Evolutionary conservation across 2,329 filamentous ascomycete genomes (phyloP), one percentile per base, ranked within the genome.

Genomic region (Paracoccidioides lutzii): DNA sequence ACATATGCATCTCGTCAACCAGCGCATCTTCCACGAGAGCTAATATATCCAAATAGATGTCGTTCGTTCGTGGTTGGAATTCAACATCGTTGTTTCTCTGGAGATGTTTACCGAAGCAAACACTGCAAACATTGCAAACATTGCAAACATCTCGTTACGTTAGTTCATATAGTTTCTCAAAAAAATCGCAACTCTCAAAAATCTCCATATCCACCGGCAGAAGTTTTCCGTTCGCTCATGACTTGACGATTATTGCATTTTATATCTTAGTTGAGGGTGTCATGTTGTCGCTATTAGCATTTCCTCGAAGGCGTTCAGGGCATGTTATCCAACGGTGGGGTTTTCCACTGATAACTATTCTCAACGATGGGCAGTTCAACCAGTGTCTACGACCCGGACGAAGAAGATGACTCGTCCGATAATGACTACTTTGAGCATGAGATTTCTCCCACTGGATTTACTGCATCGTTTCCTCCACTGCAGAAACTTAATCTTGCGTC

Each of bases 301-400:
- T 54, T 15, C 33, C 50, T 52, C 32, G 30, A 45, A 53, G 48
- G 53, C 38, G 55, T 30, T 43, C 44, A 43, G 46, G 52, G 33
- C 53, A 49, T 53, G 52, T 35, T 52, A 46, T 51, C 45, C 32
- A 38, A 30, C 45, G 9, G 37, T 44, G 40, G 46, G 15, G n/a
- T 14, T 22, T 43, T 22, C 52, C 33, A 32, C 22, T 15, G n/a
- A 30, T 53, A 41, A 48, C n/a, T 32, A 50, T 52, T 59, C 59
- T 62, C 57, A 58, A 69, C 59, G 53, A 72, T 72, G 70, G 71
- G 68, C 69, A 69, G 63, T 59, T 63, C 57, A 37, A 42, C 66
- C 57, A 65, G 63, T 55, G 58, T 60, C 55, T 69, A 68, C 59
- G 63, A 66, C 54, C 65, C 64, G 51, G 66, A 67, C 54, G 65